phyloP scores from a whole-genome alignment of 2,329 filamentous ascomycete species.

The Sporothrix dimorphospora region DNA sequence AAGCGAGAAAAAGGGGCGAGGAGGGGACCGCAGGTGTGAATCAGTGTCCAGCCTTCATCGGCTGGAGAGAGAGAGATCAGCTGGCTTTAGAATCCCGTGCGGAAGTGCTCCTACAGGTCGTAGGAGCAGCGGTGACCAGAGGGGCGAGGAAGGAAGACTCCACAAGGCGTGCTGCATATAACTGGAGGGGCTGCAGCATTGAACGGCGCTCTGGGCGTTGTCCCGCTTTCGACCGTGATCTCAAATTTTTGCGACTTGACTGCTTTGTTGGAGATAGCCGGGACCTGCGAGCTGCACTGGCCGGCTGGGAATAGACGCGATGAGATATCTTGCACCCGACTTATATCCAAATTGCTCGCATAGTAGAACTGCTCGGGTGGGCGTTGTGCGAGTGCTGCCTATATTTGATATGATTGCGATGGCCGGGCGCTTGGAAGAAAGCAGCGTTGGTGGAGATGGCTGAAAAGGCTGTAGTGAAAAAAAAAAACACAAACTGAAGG shows the following conservation, averaged over 20 bases:
- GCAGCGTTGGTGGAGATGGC: background rate
- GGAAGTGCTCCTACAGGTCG: slow-evolving; percentile 2
- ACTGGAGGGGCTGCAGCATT: background rate
- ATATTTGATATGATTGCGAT: background rate
- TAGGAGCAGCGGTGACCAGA: background rate
- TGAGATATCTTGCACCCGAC: background rate
- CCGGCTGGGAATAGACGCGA: background rate
- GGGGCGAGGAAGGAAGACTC: background rate
- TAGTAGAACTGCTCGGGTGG: background rate
- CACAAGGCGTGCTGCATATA: slow-evolving; percentile 17
- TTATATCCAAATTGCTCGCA: slow-evolving; percentile 8
- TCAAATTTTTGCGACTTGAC: background rate
- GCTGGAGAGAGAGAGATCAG: background rate
- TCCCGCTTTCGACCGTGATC: background rate
- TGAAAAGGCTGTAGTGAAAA: background rate
- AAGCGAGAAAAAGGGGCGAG: background rate
- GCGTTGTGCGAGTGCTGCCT: background rate
- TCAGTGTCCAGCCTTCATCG: background rate
- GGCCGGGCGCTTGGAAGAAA: background rate
- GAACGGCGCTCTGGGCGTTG: background rate
- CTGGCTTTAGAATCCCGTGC: background rate
- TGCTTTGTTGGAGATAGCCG: no score
- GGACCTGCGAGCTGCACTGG: background rate
- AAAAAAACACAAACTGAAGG: background rate
- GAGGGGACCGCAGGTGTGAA: background rate